These are phyloP conservation scores for Hyaloscypha finlandica DNA, from an alignment of 495 filamentous ascomycete species.

Conservation along the genomic window DNA sequence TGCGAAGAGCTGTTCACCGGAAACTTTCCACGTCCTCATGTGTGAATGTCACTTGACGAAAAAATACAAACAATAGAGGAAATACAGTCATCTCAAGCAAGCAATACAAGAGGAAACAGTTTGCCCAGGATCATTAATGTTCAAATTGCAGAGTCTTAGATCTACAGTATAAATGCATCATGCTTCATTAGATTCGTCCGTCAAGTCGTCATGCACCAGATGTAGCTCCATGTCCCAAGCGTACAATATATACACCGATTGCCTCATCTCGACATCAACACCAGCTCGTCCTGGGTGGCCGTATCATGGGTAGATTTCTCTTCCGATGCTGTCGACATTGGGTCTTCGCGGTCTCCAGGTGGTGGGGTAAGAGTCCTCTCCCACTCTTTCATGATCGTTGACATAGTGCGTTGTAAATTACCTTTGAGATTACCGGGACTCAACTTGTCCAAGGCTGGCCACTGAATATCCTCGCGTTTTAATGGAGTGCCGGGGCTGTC, in stretches of 20 bases:
- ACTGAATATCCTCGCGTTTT: conserved; percentile 59
- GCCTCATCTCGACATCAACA: conserved; percentile 16
- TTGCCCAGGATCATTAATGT: background rate
- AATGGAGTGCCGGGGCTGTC: conserved; percentile 22
- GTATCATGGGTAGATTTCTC: background rate
- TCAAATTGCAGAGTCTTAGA: background rate
- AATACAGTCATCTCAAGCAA: background rate
- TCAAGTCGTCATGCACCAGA: background rate
- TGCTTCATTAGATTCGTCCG: conserved; percentile 10
- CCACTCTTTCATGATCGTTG: conserved; percentile 70
- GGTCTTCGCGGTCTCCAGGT: conserved; percentile 16
- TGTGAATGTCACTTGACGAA: too few relatives aligned
- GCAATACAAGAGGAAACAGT: background rate
- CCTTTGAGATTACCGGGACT: conserved; percentile 56
- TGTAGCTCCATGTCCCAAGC: background rate
- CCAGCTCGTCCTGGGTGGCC: conserved; percentile 3
- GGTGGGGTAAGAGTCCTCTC: conserved; percentile 46
- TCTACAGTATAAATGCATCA: conserved; percentile 3
- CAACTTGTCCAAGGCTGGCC: conserved; percentile 62
- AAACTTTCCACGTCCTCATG: too few relatives aligned
- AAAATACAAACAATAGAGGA: too few relatives aligned
- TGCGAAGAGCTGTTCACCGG: too few relatives aligned
- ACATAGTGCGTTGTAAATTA: conserved; percentile 61
- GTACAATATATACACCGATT: background rate
- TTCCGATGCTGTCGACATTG: background rate